Evolutionary conservation across 805 yeast genomes (phyloP).

Genomic region (Helenozyma baotianmanensis): DNA sequence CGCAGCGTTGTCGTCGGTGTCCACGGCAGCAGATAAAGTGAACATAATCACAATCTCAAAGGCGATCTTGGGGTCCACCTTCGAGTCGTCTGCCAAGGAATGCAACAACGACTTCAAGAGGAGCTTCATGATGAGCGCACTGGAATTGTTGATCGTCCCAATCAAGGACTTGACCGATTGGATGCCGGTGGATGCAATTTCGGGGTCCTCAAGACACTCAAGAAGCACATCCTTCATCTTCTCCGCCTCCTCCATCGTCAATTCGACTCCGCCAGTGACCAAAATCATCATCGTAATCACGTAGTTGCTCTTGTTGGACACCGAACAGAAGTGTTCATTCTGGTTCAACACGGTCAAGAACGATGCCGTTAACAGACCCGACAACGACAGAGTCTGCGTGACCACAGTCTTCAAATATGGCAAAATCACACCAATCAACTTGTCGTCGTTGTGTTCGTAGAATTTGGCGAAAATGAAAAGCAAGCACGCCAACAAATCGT

Average conservation of each 20-base stretch:
- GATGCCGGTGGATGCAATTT: constrained; percentile 26
- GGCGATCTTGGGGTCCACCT: constrained; percentile 28
- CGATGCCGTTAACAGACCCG: constrained; percentile 19
- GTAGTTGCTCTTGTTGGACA: constrained; percentile 17
- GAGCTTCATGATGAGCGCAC: constrained; percentile 40
- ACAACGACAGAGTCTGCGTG: constrained; percentile 16
- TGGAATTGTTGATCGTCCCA: constrained; percentile 26
- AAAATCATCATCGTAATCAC: constrained; percentile 33
- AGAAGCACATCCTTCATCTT: constrained; percentile 22
- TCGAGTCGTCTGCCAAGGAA: constrained; percentile 12
- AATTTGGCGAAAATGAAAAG: constrained; percentile 58
- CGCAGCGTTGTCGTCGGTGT: constrained; percentile 19
- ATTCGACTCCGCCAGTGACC: constrained; percentile 30
- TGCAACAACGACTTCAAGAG: constrained; percentile 41
- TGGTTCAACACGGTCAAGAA: constrained; percentile 16
- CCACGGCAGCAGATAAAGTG: constrained; percentile 26
- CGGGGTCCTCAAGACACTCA: constrained; percentile 17
- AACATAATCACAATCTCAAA: constrained; percentile 50
- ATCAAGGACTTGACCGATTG: constrained; percentile 64
- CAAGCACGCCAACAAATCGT: constrained; percentile 69
- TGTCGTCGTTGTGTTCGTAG: constrained; percentile 40
- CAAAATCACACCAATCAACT: constrained; percentile 45
- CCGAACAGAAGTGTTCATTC: constrained; percentile 1
- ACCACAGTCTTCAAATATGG: constrained; percentile 36
- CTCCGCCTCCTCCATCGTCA: constrained; percentile 21